Evolutionary conservation across 75 land plant species (phyloP).

Genomic region (Adiantum capillusveneris): DNA sequence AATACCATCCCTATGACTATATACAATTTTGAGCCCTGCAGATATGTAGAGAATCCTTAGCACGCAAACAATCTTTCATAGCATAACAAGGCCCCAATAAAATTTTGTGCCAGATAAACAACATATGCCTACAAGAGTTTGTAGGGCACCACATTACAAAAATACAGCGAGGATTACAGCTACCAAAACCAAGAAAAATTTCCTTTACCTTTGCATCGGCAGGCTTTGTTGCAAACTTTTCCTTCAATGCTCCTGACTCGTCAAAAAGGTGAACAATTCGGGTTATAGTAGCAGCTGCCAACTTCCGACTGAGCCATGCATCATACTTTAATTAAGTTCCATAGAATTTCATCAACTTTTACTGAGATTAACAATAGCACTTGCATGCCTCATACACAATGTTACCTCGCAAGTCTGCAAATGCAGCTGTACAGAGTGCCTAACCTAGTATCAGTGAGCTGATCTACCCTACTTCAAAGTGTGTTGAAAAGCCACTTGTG

Average conservation of each 20-base stretch:
- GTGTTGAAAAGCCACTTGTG: too few relatives aligned
- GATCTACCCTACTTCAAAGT: too few relatives aligned
- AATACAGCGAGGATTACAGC: too few relatives aligned
- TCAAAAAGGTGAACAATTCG: slow-evolving; percentile 32
- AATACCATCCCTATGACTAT: slow-evolving; percentile 26
- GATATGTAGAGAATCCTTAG: not conserved
- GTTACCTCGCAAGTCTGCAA: too few relatives aligned
- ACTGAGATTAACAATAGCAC: too few relatives aligned
- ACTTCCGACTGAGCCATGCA: slow-evolving; percentile 21
- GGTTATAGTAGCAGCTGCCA: slow-evolving; percentile 27
- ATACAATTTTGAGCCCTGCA: slow-evolving; percentile 35
- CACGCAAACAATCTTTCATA: not conserved
- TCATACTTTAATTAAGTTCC: too few relatives aligned
- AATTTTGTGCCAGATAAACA: not conserved
- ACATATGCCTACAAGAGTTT: not conserved
- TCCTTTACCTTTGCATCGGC: slow-evolving; percentile 30
- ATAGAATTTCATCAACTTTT: too few relatives aligned
- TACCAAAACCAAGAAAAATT: not conserved
- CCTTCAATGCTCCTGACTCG: slow-evolving; percentile 34
- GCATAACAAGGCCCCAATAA: not conserved
- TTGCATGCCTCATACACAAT: too few relatives aligned
- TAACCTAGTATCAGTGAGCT: too few relatives aligned
- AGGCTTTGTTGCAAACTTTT: slow-evolving; percentile 33
- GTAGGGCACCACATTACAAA: not conserved
- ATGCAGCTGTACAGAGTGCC: too few relatives aligned